Evolutionary conservation across 805 yeast genomes (phyloP).

Genomic region (Candida caryicola): DNA sequence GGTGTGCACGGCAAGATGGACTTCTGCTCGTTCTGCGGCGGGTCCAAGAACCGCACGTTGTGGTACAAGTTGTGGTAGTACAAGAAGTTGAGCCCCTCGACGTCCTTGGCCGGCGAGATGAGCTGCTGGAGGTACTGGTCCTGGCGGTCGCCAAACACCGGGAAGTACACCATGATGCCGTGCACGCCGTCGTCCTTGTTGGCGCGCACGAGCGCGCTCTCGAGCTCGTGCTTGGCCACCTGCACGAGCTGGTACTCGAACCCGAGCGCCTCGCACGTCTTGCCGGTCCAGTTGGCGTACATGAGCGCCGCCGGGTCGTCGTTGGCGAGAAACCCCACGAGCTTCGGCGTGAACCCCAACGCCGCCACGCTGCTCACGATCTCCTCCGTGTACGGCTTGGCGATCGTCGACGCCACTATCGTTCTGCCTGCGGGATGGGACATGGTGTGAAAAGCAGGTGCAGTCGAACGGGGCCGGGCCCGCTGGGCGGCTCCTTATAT

Average conservation of each 20-base stretch:
- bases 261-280: conserved; percentile 83
- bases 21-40: conserved; percentile 61
- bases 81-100: conserved; percentile 88
- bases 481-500: no score
- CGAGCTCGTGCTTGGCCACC: conserved; percentile 78
- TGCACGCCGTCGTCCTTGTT: conserved; percentile 72
- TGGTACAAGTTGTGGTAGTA: conserved; percentile 95
- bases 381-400: conserved; percentile 78
- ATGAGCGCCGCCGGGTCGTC: conserved; percentile 91
- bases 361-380: conserved; percentile 54
- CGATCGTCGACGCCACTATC: conserved; percentile 81
- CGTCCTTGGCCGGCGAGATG: conserved; percentile 88
- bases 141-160: conserved; percentile 92
- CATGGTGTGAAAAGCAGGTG: no score
- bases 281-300: conserved; percentile 96
- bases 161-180: conserved; percentile 97
- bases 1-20: conserved; percentile 96
- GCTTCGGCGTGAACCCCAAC: conserved; percentile 59
- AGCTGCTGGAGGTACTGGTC: conserved; percentile 95
- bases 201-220: conserved; percentile 78
- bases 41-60: conserved; percentile 80
- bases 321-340: conserved; percentile 92
- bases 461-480: no score
- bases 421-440: conserved; percentile 67
- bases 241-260: conserved; percentile 76